Conservation (phyloP, 257 asterid species). For the Nicotiana benthamiana region DNA sequence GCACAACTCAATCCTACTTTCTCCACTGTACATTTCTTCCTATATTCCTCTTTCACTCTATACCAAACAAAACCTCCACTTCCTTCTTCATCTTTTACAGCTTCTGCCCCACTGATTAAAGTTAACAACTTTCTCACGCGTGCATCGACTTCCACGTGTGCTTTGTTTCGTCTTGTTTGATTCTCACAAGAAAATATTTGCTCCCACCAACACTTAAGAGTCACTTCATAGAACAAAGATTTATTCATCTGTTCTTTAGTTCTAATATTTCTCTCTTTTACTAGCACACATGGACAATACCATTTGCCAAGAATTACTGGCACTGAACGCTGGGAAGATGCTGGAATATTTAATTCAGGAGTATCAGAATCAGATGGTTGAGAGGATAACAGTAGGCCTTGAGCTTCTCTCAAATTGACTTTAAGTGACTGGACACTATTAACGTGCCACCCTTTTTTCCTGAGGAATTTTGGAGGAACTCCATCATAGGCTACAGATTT, state of each 20-base stretch:
- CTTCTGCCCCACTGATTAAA: conserved; percentile 52
- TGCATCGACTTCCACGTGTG: conserved; percentile 31
- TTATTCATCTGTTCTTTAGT: conserved; percentile 41
- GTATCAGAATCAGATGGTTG: conserved; percentile 16
- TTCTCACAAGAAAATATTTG: conserved; percentile 41
- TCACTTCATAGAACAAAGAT: conserved; percentile 48
- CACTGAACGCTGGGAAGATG: conserved; percentile 36
- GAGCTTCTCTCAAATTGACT: conserved; percentile 37
- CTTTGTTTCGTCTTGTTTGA: conserved; percentile 1
- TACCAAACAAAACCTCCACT: conserved; percentile 46
- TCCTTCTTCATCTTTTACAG: conserved; percentile 33
- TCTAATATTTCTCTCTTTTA: conserved; percentile 34
- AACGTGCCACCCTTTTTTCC: conserved; percentile 66
- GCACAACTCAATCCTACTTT: conserved; percentile 43
- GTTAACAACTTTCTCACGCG: conserved; percentile 44
- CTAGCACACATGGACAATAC: conserved; percentile 60
- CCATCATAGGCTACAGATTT: conserved; percentile 63
- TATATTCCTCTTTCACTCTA: conserved; percentile 24
- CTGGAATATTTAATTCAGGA: conserved; percentile 43
- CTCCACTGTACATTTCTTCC: conserved; percentile 18
- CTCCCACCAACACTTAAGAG: conserved; percentile 83
- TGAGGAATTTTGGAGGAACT: conserved; percentile 56
- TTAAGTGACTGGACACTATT: conserved; percentile 28
- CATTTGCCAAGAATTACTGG: conserved; percentile 53
- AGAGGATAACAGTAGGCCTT: conserved; percentile 28